phyloP scores from a whole-genome alignment of 495 filamentous ascomycete genomes.

The Astrocystis sublimbata region DNA sequence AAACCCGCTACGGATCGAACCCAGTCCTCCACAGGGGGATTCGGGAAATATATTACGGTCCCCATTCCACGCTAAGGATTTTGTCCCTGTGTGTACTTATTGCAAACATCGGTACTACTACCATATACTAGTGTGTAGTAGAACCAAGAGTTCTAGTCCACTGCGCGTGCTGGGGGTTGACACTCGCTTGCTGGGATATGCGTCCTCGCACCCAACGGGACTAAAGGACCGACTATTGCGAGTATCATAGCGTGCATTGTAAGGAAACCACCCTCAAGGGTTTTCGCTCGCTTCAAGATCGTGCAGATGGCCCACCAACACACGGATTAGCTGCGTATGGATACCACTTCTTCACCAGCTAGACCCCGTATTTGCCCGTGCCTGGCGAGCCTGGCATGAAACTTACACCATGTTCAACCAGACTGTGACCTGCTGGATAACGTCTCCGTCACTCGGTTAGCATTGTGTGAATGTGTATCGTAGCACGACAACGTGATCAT shows the following conservation, averaged over 20 bases:
- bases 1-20: constrained; percentile 5
- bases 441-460: not conserved
- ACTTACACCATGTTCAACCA: not conserved
- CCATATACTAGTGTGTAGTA: not conserved
- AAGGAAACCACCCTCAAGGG: not conserved
- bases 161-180: not conserved
- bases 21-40: constrained; percentile 7
- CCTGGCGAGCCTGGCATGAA: not conserved
- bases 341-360: not conserved
- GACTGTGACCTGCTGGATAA: not conserved
- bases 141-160: constrained; percentile 4
- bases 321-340: not conserved
- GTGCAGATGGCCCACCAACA: not conserved
- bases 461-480: not conserved
- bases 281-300: not conserved
- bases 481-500: not conserved
- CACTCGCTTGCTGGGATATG: not conserved
- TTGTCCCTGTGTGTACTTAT: not conserved
- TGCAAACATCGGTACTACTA: not conserved
- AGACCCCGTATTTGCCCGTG: not conserved
- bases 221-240: not conserved
- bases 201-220: constrained; percentile 4
- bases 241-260: constrained; percentile 2
- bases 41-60: constrained; percentile 10
- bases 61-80: not conserved